Evolutionary conservation across 331 rosid genomes (phyloP), one percentile per base, ranked within the genome.

Genomic region (Rhamnella rubrinervis): DNA sequence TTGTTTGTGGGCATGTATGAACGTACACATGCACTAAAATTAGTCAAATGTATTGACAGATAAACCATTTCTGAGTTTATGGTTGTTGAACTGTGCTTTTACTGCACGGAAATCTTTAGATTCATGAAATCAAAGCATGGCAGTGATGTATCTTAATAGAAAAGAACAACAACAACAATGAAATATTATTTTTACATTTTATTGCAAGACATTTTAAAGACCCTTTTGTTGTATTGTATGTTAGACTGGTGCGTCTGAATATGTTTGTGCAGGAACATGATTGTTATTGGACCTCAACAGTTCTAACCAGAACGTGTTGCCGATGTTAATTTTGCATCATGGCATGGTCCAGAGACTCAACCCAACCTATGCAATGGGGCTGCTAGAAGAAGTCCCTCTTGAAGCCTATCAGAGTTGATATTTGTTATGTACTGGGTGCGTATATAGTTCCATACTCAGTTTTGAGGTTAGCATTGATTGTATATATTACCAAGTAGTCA

Each of bases 321-420:
- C 50, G 71, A 39, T 37, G 35, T 20, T 7, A 11, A 38, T 40
- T 68, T 23, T 21, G 40, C 55, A 15, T 44, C 56, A 64, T 26
- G 31, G 2, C 55, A 63, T 44, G 68, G 15, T 63, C 13, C 55
- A 59, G 41, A 59, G 17, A 31, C 20, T 59, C 56, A 46, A 44
- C 55, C 46, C 38, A 19, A 44, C 37, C 7, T 55, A 16, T 51
- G 18, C 35, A 53, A 31, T 53, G 40, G 44, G 19, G 62, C 49
- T 50, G 49, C 61, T 19, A 55, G 55, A 67, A 58, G 35, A 31
- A n/a, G 25, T 67, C 61, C 23, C 44, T 50, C 13, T 66, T 56
- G 7, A 67, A 67, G 71, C 28, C 71, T 37, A 31, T 26, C 31
- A 26, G 2, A 26, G 31, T 26, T 26, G 31, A 26, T 3, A 26